Evolutionary conservation across 352 stramenopile genomes (phyloP).

Genomic region (Phytophthora niederhauseri): DNA sequence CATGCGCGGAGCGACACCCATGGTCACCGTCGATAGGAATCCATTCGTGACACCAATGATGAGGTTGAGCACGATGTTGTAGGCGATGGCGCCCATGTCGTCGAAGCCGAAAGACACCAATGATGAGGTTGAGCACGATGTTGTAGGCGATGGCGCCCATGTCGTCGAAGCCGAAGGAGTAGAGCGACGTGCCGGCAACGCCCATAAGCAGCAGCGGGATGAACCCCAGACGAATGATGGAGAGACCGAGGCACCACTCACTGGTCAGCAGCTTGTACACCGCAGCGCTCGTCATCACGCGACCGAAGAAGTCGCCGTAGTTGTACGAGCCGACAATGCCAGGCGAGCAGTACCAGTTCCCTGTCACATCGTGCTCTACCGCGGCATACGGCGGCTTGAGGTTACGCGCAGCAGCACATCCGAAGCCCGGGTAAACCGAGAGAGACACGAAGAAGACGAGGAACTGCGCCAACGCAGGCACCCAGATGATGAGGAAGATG

Average conservation of each 20-base stretch:
- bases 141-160: slow-evolving; percentile 35
- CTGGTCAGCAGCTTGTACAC: slow-evolving; percentile 55
- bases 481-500: slow-evolving; percentile 50
- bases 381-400: slow-evolving; percentile 16
- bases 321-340: slow-evolving; percentile 58
- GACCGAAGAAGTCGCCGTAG: slow-evolving; percentile 56
- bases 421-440: slow-evolving; percentile 24
- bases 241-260: slow-evolving; percentile 36
- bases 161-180: slow-evolving; percentile 40
- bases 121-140: slow-evolving; percentile 42
- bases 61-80: slow-evolving; percentile 47
- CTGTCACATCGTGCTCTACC: no score
- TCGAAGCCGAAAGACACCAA: slow-evolving; percentile 42
- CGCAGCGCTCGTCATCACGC: slow-evolving; percentile 41
- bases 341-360: slow-evolving; percentile 53
- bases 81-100: slow-evolving; percentile 26
- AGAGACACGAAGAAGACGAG: slow-evolving; percentile 51
- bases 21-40: slow-evolving; percentile 57
- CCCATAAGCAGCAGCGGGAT: slow-evolving; percentile 54
- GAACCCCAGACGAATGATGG: slow-evolving; percentile 43
- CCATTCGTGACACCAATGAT: slow-evolving; percentile 49
- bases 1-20: slow-evolving; percentile 46
- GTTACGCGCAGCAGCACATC: slow-evolving; percentile 32
- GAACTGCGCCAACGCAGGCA: slow-evolving; percentile 43
- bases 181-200: slow-evolving; percentile 44